phyloP scores from a whole-genome alignment of 805 yeast species.

The Pichia ethanolica region DNA sequence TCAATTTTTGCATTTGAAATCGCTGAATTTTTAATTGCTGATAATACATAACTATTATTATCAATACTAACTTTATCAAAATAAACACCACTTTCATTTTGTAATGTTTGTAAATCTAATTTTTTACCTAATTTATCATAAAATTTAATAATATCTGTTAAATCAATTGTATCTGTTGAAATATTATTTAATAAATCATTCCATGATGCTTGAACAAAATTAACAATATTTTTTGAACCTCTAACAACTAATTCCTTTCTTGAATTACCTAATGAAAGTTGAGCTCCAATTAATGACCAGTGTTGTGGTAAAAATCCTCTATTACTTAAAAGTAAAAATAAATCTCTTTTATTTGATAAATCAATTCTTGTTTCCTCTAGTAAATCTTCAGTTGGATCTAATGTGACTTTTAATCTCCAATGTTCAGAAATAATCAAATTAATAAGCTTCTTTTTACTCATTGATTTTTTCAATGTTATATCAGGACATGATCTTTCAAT shows the following conservation, averaged over 20 bases:
- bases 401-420: conserved; percentile 21
- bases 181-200: conserved; percentile 24
- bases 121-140: conserved; percentile 14
- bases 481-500: conserved; percentile 8
- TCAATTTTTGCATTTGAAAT: conserved; percentile 22
- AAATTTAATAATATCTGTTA: conserved; percentile 15
- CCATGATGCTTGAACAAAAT: conserved; percentile 30
- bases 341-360: conserved; percentile 23
- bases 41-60: conserved; percentile 21
- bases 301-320: conserved; percentile 26
- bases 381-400: conserved; percentile 6
- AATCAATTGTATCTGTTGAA: conserved; percentile 16
- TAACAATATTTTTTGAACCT: conserved; percentile 22
- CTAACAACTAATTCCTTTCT: conserved; percentile 22
- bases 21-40: conserved; percentile 22
- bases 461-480: conserved; percentile 4
- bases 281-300: conserved; percentile 32
- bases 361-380: conserved; percentile 17
- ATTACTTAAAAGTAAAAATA: conserved; percentile 27
- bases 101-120: conserved; percentile 19
- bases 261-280: conserved; percentile 21
- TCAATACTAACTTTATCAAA: conserved; percentile 23
- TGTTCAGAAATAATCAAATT: conserved; percentile 16
- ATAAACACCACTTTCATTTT: conserved; percentile 24
- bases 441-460: conserved; percentile 17